A percentile compares a stretch with the other conserved stretches of the same genome.
These are phyloP conservation scores for Xylaria curta DNA, from an alignment of 495 filamentous ascomycete species.

Conservation along the genomic window DNA sequence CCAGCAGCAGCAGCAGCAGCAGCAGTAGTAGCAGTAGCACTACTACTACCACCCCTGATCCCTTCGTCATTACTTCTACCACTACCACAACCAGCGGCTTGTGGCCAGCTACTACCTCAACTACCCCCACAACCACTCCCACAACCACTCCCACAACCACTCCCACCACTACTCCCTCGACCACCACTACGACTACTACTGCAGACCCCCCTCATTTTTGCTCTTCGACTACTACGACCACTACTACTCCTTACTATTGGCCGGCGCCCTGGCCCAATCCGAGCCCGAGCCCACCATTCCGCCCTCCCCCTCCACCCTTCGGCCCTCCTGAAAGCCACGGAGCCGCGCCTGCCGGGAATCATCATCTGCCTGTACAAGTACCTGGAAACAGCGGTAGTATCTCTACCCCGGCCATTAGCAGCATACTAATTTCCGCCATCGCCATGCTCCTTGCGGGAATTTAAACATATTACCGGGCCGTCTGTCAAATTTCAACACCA, in stretches of 20 bases:
- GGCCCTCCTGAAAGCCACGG: not conserved
- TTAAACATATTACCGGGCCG: not conserved
- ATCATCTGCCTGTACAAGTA: not conserved
- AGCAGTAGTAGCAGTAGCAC: too few relatives aligned
- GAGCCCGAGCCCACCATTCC: too few relatives aligned
- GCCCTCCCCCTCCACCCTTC: too few relatives aligned
- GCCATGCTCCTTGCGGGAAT: not conserved
- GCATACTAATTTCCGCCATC: not conserved
- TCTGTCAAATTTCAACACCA: not conserved
- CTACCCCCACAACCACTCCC: not conserved
- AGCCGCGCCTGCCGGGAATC: not conserved
- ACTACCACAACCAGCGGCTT: not conserved
- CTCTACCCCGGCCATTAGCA: not conserved
- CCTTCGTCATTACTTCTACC: too few relatives aligned
- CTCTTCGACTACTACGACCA: not conserved
- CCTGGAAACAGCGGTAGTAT: not conserved
- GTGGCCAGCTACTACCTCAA: not conserved
- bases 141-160: not conserved
- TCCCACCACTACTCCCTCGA: not conserved
- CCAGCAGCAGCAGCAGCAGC: too few relatives aligned
- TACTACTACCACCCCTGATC: not conserved
- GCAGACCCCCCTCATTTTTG: too few relatives aligned
- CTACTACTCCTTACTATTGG: too few relatives aligned
- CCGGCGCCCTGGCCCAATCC: too few relatives aligned
- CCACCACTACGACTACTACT: not conserved